Evolutionary conservation across 495 filamentous ascomycete genomes (phyloP).

Genomic region (Aspergillus asperescens): DNA sequence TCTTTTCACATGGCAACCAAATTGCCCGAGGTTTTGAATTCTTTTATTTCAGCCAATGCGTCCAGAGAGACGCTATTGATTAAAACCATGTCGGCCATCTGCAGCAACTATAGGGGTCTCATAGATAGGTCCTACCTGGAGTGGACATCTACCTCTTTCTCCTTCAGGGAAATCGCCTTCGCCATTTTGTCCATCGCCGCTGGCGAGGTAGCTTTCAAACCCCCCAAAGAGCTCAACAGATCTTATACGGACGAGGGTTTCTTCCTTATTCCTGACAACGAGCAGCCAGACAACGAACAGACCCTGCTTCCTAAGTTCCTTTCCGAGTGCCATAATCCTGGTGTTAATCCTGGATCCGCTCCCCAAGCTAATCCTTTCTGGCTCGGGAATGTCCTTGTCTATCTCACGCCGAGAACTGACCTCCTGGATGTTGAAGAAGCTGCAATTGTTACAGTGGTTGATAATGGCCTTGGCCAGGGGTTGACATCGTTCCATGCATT

Average conservation of each 20-base stretch:
- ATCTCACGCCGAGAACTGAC: slow-evolving; percentile 14
- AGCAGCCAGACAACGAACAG: not conserved
- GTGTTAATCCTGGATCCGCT: slow-evolving; percentile 15
- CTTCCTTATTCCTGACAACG: slow-evolving; percentile 6
- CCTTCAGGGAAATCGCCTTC: slow-evolving; percentile 19
- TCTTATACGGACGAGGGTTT: slow-evolving; percentile 13
- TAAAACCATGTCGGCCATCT: not conserved
- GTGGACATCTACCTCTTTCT: slow-evolving; percentile 11
- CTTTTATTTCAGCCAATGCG: not conserved
- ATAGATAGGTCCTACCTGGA: slow-evolving; percentile 10
- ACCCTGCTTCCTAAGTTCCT: slow-evolving; percentile 17
- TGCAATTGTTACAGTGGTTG: slow-evolving; percentile 14
- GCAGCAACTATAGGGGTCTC: not conserved
- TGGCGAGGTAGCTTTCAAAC: slow-evolving; percentile 15
- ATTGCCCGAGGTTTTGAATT: not conserved
- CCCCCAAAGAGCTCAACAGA: not conserved
- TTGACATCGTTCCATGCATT: slow-evolving; percentile 11
- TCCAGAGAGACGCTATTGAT: slow-evolving; percentile 7
- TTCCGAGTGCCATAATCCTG: slow-evolving; percentile 12
- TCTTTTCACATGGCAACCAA: slow-evolving; percentile 1
- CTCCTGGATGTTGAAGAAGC: slow-evolving; percentile 19
- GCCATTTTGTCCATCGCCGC: slow-evolving; percentile 18
- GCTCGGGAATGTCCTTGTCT: slow-evolving; percentile 15
- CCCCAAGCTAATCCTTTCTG: slow-evolving; percentile 17
- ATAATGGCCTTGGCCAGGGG: slow-evolving; percentile 13